phyloP scores from a whole-genome alignment of 306 rosid genomes.

The Betula pendula region DNA sequence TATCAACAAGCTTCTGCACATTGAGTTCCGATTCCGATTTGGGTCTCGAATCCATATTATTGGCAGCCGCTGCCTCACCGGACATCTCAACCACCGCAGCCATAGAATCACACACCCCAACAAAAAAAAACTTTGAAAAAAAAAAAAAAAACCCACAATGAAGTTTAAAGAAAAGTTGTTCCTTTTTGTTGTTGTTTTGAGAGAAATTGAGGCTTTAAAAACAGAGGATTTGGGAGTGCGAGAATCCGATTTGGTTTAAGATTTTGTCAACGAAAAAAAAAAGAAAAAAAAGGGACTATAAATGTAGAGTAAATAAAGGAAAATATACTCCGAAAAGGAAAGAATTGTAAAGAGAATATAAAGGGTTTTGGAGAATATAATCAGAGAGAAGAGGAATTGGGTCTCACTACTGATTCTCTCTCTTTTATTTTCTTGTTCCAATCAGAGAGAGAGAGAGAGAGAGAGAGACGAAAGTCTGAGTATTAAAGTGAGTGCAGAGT shows the following conservation, averaged over 20 bases:
- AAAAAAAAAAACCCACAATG: constrained; percentile 18
- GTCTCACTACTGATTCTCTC: neutral
- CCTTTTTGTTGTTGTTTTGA: neutral
- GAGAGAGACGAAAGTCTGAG: constrained; percentile 5
- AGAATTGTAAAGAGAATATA: constrained; percentile 22
- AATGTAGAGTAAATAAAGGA: constrained; percentile 6
- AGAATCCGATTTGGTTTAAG: constrained; percentile 23
- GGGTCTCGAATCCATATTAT: constrained; percentile 64
- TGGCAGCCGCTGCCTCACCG: constrained; percentile 63
- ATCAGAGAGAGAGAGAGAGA: neutral
- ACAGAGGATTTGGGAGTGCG: constrained; percentile 28
- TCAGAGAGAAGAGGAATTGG: constrained; percentile 27
- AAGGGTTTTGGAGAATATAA: constrained; percentile 48
- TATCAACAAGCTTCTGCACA: constrained; percentile 86
- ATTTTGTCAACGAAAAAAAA: neutral
- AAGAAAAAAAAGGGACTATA: neutral
- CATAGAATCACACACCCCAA: constrained; percentile 53
- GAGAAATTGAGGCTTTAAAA: constrained; percentile 16
- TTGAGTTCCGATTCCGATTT: constrained; percentile 68
- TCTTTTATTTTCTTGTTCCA: neutral
- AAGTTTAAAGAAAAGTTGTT: neutral
- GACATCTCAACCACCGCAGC: constrained; percentile 88
- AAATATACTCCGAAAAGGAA: constrained; percentile 9
- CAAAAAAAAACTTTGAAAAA: neutral
- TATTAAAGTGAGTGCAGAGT: constrained; percentile 24